Evolutionary conservation across 768 basidiomycete genomes (phyloP), one percentile per base, ranked within the genome.

Genomic region (Rhodosporidiobolus odoratus): DNA sequence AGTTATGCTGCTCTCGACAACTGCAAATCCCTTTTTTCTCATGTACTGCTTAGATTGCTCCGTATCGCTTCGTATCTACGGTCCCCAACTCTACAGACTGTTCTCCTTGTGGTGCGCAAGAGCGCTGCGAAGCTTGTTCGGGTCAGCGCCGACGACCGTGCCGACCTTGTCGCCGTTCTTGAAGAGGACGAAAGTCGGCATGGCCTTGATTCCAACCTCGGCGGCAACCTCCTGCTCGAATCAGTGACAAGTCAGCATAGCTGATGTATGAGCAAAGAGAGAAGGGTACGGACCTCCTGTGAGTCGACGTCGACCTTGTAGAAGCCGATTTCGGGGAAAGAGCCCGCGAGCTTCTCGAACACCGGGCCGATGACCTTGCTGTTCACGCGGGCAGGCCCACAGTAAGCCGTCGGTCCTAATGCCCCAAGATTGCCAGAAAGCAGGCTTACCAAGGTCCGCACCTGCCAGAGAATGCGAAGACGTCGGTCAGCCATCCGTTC

Each of bases 261-360:
- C 4, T 23, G 16, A 19, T 17, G 9, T 1, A n/a, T 12, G 2
- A 52, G 19, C 40, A 4, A 27, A n/a, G 3, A 15, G 13, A 37
- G 60, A 35, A 9, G 6, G 16, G 10, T 1, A 48, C 65, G 53
- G 21, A 58, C 69, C 63, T 71, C 73, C 61, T 68, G 85, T 84
- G 60, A 81, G 74, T 92, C 90, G 38, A 89, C 84, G 72, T 92
- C 85, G 65, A 90, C 86, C 77, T 88, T 89, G 83, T 87, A 88
- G 78, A 89, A 88, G 25, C 83, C 82, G 64, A 88, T 77, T 19
- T 77, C 80, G 4, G 79, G 69, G 62, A 74, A 77, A 17, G 76
- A 52, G 0, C 80, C 72, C 5, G 85, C 82, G n/a, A 87, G 76
- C 71, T 83, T 81, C 78, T 88, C 86, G 73, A 89, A 86, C 50